These are phyloP conservation scores for Ehretia macrophylla DNA, from an alignment of 257 asterid genomes.

Conservation along the genomic window DNA sequence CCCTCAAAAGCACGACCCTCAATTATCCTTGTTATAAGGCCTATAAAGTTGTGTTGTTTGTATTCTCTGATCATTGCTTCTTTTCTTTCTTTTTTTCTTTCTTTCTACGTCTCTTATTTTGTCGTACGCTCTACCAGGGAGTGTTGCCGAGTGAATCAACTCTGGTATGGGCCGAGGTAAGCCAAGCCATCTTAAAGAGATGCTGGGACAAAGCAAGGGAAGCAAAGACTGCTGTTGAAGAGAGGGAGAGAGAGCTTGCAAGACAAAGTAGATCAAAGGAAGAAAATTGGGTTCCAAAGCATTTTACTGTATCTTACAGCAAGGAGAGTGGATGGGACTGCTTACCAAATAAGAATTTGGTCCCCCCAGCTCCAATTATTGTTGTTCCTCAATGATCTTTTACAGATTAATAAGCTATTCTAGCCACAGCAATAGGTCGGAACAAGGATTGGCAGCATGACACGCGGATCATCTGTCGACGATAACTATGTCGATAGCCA, in stretches of 20 bases:
- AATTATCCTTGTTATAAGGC: too few species aligned
- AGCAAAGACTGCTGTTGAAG: constrained; percentile 57
- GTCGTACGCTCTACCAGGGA: constrained; percentile 30
- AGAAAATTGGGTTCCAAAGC: constrained; percentile 54
- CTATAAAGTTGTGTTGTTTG: too few species aligned
- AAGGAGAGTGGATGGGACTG: constrained; percentile 72
- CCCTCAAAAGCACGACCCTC: background rate
- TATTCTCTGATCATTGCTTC: background rate
- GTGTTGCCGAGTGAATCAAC: constrained; percentile 51
- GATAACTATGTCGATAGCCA: too few species aligned
- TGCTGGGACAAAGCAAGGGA: constrained; percentile 70
- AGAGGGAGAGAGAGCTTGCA: constrained; percentile 51
- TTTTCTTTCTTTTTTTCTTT: background rate
- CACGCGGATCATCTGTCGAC: too few species aligned
- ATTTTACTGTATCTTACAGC: constrained; percentile 41
- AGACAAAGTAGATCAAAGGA: constrained; percentile 35
- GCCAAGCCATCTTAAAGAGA: constrained; percentile 45
- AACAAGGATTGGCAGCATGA: too few species aligned
- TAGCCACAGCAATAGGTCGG: too few species aligned
- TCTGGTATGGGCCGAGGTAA: constrained; percentile 65
- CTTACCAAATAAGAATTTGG: constrained; percentile 39
- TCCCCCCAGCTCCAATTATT: constrained; percentile 68
- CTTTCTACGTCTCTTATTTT: background rate
- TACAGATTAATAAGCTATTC: too few species aligned
- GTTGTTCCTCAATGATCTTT: constrained; percentile 48